A percentile compares a stretch with the other conserved stretches of the same genome.
These are phyloP conservation scores for Aspergillus diversus DNA, from an alignment of 495 filamentous ascomycete genomes.

Conservation along the genomic window DNA sequence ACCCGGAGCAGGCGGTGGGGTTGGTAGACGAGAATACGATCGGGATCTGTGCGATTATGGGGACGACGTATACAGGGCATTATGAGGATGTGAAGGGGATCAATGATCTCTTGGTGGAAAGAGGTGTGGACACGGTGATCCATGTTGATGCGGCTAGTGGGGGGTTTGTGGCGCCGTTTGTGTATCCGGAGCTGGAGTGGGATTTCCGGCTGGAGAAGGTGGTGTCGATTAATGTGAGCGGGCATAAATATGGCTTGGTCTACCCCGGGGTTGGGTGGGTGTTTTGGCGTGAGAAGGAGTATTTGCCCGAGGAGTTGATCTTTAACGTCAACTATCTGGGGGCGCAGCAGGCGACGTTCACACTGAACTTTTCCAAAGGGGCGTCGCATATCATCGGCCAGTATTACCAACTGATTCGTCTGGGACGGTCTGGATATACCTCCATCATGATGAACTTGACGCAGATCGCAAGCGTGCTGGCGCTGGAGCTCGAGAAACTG, in stretches of 20 bases:
- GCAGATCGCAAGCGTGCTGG: slow-evolving; percentile 79
- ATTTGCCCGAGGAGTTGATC: slow-evolving; percentile 83
- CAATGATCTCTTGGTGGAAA: slow-evolving; percentile 77
- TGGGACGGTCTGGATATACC: slow-evolving; percentile 86
- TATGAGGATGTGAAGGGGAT: slow-evolving; percentile 91
- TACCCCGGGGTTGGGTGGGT: slow-evolving; percentile 95
- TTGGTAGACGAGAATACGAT: slow-evolving; percentile 96
- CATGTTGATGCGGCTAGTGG: slow-evolving; percentile 91
- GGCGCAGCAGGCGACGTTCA: slow-evolving; percentile 93
- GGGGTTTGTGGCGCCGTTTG: slow-evolving; percentile 89
- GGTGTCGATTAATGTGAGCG: slow-evolving; percentile 88
- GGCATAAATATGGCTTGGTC: slow-evolving; percentile 83
- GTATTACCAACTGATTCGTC: slow-evolving; percentile 93
- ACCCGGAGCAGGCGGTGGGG: slow-evolving; percentile 78
- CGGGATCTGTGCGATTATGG: slow-evolving; percentile 87
- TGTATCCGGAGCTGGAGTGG: slow-evolving; percentile 79
- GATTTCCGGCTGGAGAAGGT: slow-evolving; percentile 87
- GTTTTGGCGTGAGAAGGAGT: slow-evolving; percentile 83
- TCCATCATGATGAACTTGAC: slow-evolving; percentile 88
- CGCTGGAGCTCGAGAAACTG: slow-evolving; percentile 65
- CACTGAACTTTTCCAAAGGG: slow-evolving; percentile 95
- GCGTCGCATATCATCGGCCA: slow-evolving; percentile 92
- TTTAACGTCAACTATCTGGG: slow-evolving; percentile 99
- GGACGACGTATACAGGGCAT: slow-evolving; percentile 93
- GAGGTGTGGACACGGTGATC: slow-evolving; percentile 75